Conservation (phyloP, 305 asterid genomes). For the Striga hermonthica region DNA sequence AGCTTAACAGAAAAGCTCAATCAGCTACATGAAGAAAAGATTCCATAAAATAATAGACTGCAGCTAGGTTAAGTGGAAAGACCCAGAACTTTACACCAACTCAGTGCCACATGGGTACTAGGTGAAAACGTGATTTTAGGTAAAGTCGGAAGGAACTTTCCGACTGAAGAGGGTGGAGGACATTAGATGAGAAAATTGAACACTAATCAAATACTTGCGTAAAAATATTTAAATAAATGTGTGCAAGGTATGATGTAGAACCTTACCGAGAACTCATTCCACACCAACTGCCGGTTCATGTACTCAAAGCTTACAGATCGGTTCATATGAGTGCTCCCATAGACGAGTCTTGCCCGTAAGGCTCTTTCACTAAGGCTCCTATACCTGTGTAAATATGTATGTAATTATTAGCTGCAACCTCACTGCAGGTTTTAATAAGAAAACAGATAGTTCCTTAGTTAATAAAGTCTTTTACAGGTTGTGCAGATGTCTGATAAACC, state of each 20-base stretch:
- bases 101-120: no score
- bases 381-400: conserved; percentile 49
- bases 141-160: no score
- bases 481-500: not conserved
- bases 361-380: conserved; percentile 82
- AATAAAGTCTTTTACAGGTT: not conserved
- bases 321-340: conserved; percentile 89
- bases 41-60: no score
- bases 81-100: no score
- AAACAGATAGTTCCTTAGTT: not conserved
- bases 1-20: not conserved
- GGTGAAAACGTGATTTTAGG: no score
- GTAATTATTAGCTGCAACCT: conserved; percentile 18
- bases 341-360: conserved; percentile 85
- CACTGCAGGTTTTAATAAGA: not conserved
- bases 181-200: not conserved
- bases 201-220: not conserved
- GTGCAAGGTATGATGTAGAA: conserved; percentile 11
- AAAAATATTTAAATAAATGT: not conserved
- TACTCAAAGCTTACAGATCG: conserved; percentile 96
- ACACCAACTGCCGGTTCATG: conserved; percentile 95
- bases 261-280: conserved; percentile 97
- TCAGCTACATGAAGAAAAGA: no score
- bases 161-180: no score
- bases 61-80: no score